Conservation (phyloP, 257 asterid species). For the Nicotiana obtusifolia region DNA sequence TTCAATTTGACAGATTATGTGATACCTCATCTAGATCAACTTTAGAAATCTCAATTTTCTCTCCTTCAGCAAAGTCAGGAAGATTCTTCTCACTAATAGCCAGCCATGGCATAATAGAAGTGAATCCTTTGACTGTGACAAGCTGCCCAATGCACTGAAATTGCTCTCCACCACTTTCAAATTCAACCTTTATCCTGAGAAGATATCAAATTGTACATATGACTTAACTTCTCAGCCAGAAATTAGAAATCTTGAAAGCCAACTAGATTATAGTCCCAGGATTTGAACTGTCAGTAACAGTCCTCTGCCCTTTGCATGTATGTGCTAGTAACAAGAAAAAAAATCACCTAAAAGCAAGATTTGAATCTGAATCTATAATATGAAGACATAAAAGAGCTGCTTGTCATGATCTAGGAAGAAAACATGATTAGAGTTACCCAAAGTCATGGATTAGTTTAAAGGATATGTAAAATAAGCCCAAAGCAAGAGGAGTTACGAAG, state of each 20-base stretch:
- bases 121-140: slow-evolving; percentile 63
- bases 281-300: background rate
- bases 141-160: slow-evolving; percentile 71
- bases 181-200: slow-evolving; percentile 57
- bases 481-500: background rate
- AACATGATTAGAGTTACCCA: background rate
- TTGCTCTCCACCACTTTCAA: slow-evolving; percentile 67
- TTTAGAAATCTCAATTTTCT: slow-evolving; percentile 52
- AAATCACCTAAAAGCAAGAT: background rate
- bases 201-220: slow-evolving; percentile 11
- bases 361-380: background rate
- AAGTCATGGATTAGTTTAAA: background rate
- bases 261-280: background rate
- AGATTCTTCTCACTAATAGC: slow-evolving; percentile 65
- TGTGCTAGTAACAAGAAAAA: background rate
- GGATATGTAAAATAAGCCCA: background rate
- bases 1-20: background rate
- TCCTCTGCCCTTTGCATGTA: background rate
- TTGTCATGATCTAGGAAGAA: background rate
- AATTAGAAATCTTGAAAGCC: background rate
- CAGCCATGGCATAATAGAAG: slow-evolving; percentile 90
- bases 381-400: background rate
- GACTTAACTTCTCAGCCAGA: slow-evolving; percentile 1
- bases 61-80: slow-evolving; percentile 64
- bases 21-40: slow-evolving; percentile 71